These are phyloP conservation scores for Colletotrichum graminicola DNA, from an alignment of 2,329 filamentous ascomycete species.

Conservation along the genomic window DNA sequence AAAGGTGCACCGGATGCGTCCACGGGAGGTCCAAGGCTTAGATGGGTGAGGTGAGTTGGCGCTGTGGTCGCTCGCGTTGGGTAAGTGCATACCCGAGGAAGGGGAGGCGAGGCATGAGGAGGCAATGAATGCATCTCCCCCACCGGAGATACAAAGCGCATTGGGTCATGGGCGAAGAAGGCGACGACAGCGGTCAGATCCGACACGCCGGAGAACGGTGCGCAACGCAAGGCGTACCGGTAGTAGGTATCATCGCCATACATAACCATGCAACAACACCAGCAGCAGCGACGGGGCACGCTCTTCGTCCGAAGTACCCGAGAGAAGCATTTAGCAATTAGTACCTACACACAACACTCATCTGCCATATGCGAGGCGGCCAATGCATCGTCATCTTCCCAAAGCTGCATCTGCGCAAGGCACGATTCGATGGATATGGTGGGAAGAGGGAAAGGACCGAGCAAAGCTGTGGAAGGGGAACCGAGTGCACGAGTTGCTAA, in stretches of 20 bases:
- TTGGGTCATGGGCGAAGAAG: slow-evolving; percentile 15
- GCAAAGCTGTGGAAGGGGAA: not conserved
- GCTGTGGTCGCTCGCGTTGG: no score
- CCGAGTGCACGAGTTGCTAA: slow-evolving; percentile 4
- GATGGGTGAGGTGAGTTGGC: slow-evolving; percentile 6
- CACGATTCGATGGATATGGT: not conserved
- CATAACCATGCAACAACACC: not conserved
- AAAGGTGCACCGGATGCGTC: slow-evolving; percentile 15
- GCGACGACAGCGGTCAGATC: slow-evolving; percentile 13
- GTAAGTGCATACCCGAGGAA: no score
- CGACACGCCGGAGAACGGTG: not conserved
- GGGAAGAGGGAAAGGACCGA: not conserved
- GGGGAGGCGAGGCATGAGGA: not conserved
- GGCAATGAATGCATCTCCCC: not conserved
- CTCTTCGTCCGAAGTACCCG: slow-evolving; percentile 5
- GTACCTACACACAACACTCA: not conserved
- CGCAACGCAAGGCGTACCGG: not conserved
- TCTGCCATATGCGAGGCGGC: not conserved
- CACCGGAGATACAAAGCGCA: not conserved
- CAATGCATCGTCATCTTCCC: not conserved
- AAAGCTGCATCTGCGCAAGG: not conserved
- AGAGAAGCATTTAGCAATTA: not conserved
- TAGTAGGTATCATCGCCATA: not conserved
- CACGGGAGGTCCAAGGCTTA: not conserved
- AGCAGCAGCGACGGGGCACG: not conserved